Conservation (phyloP, 2,329 filamentous ascomycete genomes). For the Cercospora zeina region DNA sequence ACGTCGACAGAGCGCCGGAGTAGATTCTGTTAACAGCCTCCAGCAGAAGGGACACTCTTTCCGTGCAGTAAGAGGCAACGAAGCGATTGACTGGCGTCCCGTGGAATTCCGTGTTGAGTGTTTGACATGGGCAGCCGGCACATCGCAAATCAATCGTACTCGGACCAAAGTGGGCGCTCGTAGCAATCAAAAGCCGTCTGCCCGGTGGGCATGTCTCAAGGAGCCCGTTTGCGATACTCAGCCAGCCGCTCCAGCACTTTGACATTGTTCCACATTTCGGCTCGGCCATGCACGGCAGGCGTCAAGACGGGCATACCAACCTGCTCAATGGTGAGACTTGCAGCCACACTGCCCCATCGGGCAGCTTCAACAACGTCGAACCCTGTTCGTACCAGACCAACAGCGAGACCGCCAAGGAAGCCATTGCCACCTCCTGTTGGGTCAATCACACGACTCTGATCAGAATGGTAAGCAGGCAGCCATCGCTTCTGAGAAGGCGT, state of each 20-base stretch:
- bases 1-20: background rate
- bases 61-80: too few species aligned
- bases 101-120: background rate
- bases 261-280: conserved; percentile 53
- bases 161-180: background rate
- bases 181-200: background rate
- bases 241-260: conserved; percentile 46
- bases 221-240: conserved; percentile 35
- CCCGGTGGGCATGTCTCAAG: background rate
- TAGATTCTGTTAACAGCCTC: background rate
- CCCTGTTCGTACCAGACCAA: conserved; percentile 58
- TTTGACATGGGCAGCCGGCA: background rate
- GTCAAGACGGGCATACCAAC: conserved; percentile 71
- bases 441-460: conserved; percentile 67
- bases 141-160: background rate
- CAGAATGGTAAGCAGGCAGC: conserved; percentile 73
- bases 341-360: conserved; percentile 75
- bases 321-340: conserved; percentile 93
- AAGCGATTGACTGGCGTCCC: too few species aligned
- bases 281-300: conserved; percentile 27
- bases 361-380: conserved; percentile 66
- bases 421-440: conserved; percentile 93
- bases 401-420: conserved; percentile 67
- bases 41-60: background rate
- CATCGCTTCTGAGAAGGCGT: conserved; percentile 51